Percentiles rank a stretch among this genome's conserved stretches.
These are phyloP conservation scores for Pyracantha coccinea DNA, from an alignment of 331 rosid species.

Conservation along the genomic window DNA sequence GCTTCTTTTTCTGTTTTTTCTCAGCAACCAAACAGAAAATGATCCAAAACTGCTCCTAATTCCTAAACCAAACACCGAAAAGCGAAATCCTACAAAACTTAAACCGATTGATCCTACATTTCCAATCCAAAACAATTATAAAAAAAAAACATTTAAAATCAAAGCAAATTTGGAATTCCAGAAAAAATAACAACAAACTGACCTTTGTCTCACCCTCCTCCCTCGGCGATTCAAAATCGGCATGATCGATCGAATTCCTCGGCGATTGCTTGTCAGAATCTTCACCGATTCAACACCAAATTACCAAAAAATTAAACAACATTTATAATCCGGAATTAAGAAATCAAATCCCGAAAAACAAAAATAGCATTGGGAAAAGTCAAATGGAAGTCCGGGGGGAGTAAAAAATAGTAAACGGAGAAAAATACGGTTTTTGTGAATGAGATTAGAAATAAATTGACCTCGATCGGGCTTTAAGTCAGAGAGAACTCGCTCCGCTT, in stretches of 20 bases:
- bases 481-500: constrained; percentile 83
- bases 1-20: neutral
- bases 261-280: constrained; percentile 31
- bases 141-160: neutral
- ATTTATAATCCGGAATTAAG: neutral
- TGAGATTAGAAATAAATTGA: constrained; percentile 1
- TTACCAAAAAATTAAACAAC: neutral
- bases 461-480: constrained; percentile 91
- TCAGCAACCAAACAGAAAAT: no score
- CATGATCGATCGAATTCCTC: constrained; percentile 9
- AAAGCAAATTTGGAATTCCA: constrained; percentile 5
- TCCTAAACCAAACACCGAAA: neutral
- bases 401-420: constrained; percentile 21
- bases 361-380: constrained; percentile 11
- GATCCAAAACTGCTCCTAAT: no score
- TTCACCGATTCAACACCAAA: constrained; percentile 17
- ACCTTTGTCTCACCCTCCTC: constrained; percentile 50
- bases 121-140: neutral
- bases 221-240: constrained; percentile 17
- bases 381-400: constrained; percentile 17
- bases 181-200: neutral
- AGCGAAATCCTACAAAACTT: neutral
- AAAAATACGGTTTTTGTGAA: neutral
- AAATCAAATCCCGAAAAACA: neutral
- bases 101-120: neutral